Conservation (phyloP, 2,329 filamentous ascomycete species). For the Phyllosticta citribraziliensis region DNA sequence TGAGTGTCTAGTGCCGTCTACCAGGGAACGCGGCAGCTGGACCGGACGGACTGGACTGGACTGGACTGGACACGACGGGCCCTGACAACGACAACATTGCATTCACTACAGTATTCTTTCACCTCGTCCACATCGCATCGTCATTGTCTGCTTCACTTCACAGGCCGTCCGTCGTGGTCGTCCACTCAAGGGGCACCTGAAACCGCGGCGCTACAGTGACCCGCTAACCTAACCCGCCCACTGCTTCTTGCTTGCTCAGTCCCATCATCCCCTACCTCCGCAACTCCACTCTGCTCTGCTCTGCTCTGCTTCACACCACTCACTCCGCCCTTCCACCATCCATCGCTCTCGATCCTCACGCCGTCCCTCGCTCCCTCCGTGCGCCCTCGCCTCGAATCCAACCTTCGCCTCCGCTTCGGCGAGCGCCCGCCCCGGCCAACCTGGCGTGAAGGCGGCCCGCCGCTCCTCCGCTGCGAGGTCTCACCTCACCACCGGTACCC, state of each 20-base stretch:
- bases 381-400: constrained; percentile 1
- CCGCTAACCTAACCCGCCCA: constrained; percentile 9
- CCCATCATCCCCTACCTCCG: constrained; percentile 12
- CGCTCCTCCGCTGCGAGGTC: constrained; percentile 10
- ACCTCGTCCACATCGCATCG: too few relatives aligned
- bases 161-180: background rate
- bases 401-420: constrained; percentile 2
- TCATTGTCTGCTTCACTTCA: too few relatives aligned
- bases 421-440: constrained; percentile 1
- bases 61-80: too few relatives aligned
- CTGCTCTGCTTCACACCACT: constrained; percentile 4
- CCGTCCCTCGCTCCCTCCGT: constrained; percentile 9
- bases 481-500: constrained; percentile 7
- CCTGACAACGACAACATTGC: too few relatives aligned
- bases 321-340: constrained; percentile 1
- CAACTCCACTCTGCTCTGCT: constrained; percentile 9
- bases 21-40: too few relatives aligned
- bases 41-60: too few relatives aligned
- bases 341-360: background rate
- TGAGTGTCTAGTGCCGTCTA: too few relatives aligned
- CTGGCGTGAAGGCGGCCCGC: constrained; percentile 10
- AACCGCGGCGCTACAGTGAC: constrained; percentile 9
- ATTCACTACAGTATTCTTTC: too few relatives aligned
- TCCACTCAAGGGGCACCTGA: constrained; percentile 10
- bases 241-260: background rate